Conservation (phyloP, 345 rosid genomes). For the Euphorbia tirucalli region DNA sequence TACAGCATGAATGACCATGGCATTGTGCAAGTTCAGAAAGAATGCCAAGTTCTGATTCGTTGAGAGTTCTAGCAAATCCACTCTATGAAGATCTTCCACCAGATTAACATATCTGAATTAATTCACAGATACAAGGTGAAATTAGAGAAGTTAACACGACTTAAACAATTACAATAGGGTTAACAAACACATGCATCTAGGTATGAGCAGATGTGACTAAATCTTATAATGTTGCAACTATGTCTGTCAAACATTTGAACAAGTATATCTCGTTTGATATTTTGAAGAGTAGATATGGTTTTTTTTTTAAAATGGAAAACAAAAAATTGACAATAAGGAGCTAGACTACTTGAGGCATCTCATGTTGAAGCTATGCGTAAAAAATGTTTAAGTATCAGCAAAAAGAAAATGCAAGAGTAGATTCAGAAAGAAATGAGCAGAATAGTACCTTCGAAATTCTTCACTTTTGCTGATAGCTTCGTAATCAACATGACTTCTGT, state of each 20-base stretch:
- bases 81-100: slow-evolving; percentile 70
- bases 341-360: not conserved
- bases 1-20: slow-evolving; percentile 89
- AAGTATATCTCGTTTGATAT: not conserved
- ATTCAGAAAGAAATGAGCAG: not conserved
- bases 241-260: not conserved
- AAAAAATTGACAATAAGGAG: not conserved
- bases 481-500: slow-evolving; percentile 59
- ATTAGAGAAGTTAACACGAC: not conserved
- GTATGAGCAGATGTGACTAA: not conserved
- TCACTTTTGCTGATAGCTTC: slow-evolving; percentile 61
- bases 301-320: not conserved
- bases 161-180: not conserved
- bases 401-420: not conserved
- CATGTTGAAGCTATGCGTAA: too few species aligned
- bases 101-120: slow-evolving; percentile 59
- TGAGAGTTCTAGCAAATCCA: slow-evolving; percentile 50
- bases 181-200: not conserved
- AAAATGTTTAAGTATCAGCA: not conserved
- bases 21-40: slow-evolving; percentile 82
- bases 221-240: not conserved
- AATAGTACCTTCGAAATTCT: slow-evolving; percentile 72
- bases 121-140: not conserved
- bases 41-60: slow-evolving; percentile 63
- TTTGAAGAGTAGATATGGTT: too few species aligned